Evolutionary conservation across 345 rosid genomes (phyloP).

Genomic region (Populus simonii): DNA sequence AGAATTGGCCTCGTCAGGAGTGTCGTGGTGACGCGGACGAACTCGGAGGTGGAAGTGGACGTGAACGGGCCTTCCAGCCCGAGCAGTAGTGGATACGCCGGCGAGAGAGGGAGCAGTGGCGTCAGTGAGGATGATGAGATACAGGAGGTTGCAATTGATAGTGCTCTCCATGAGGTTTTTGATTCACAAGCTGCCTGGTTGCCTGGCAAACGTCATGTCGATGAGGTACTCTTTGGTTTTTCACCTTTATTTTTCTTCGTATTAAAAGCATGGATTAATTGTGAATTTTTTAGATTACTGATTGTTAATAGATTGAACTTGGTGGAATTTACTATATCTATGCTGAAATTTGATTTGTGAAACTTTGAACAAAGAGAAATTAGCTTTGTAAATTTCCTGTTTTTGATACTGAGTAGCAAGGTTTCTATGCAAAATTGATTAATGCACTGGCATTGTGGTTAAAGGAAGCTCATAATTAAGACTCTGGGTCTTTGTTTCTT

Average conservation of each 20-base stretch:
- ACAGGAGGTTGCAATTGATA: constrained; percentile 43
- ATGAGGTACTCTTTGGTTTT: constrained; percentile 56
- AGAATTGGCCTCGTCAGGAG: constrained; percentile 13
- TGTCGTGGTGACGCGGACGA: constrained; percentile 35
- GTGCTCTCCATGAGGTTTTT: constrained; percentile 23
- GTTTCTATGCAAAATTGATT: neutral
- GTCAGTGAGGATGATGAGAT: constrained; percentile 58
- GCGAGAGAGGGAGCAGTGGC: constrained; percentile 87
- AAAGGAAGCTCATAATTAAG: neutral
- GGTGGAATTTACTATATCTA: neutral
- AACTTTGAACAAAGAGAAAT: neutral
- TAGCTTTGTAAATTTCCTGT: neutral
- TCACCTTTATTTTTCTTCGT: neutral
- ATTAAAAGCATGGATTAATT: neutral
- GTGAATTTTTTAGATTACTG: neutral
- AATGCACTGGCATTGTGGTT: neutral
- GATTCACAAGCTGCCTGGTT: constrained; percentile 58
- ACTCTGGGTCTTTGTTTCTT: neutral
- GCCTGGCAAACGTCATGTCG: constrained; percentile 78
- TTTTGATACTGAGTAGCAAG: neutral
- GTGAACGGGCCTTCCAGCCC: constrained; percentile 66
- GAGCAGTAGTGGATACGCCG: constrained; percentile 91
- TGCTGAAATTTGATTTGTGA: neutral
- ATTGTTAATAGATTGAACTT: neutral
- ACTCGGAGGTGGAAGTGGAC: constrained; percentile 56